Evolutionary conservation across 306 rosid genomes (phyloP), one percentile per base, ranked within the genome.

Genomic region (Rosa persica): DNA sequence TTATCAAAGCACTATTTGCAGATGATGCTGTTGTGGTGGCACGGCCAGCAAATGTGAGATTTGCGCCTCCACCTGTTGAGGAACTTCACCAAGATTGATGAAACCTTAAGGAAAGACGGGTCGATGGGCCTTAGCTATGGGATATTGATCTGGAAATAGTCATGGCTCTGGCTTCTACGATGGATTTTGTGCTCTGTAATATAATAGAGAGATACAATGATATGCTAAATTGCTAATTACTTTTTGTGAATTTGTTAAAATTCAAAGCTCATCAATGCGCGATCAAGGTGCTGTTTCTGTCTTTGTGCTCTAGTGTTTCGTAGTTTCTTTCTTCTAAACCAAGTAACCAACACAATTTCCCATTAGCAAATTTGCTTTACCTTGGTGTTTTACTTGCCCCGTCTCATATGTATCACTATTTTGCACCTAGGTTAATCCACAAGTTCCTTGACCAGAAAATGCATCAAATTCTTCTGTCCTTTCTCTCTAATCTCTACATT

Each of bases 1-100:
- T 95, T 74, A 95, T 95, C 88, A 95, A 85, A 86, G 96, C 93
- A 16, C 80, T 95, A 23, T 92, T 95, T 64, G 96, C 97, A 0
- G 99, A 93, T 65, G 99, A 95, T 7, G 83, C 87, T 22, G 98
- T 95, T 80, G 97, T 95, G 44, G 93, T 89, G 78, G 98, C 92
- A 23, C 83, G 86, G 48, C 93, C 96, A 38, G 92, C 81, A 19
- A 87, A 89, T 81, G 91, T 89, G 83, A 86, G 90, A 87, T 95
- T 95, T 87, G 98, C 97, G 5, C 85, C 93, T 15, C 97, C 93
- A 8, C 76, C 89, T n/a, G 91, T 69, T 0, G 97, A 89, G 13
- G 98, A 89, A 46, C 70, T 81, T 82, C 91, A 83, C 82, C 91
- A 86, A 62, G 93, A 82, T 81, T 92, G 83, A 83, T 65, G 20